Evolutionary conservation across 108 stramenopile species (phyloP), one percentile per base, ranked within the genome.

Genomic region (Pseudonitzschia delicatissima): DNA sequence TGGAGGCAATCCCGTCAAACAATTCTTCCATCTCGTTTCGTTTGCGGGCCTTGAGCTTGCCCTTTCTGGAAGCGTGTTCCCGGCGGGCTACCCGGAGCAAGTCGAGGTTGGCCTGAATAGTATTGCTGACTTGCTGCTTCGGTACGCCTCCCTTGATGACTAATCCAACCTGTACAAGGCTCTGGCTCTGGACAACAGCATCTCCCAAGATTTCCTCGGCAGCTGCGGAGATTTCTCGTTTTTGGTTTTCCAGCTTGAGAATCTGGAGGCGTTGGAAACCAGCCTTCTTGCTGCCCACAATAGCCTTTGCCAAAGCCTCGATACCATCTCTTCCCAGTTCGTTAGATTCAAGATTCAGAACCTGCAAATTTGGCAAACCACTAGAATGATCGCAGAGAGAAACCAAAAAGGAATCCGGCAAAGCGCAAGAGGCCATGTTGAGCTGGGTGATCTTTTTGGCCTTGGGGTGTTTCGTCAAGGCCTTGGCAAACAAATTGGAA

Each of bases 1-100:
- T 73, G n/a, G 57, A 64, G 18, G 80, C 80, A 68, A 81, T 72
- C 2, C 52, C 72, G 40, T 81, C 75, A 59, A 81, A 76, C 31
- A 62, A 76, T 23, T 66, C 64, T 61, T 81, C 75, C 80, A 81
- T 81, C 45, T 76, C 69, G 52, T 81, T 81, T 13, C 80, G 42
- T 50, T 72, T 73, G 5, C 80, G 71, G 18, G 70, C 67, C 59
- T 67, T 61, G 18, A 67, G 50, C 1, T 71, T 73, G 1, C 80
- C 80, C 9, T 67, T 65, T 33, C 72, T 58, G 6, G 28, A 35
- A 6, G 47, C 60, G 60, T 81, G 74, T 18, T 66, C 17, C 6
- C 71, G 65, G 3, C 80, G 62, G 5, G 80, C 80, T 47, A 69
- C 71, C 21, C 80, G 69, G 11, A 81, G 60, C 28, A 55, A 58